A percentile compares a stretch with the other conserved stretches of the same genome.
Evolutionary conservation across 345 rosid genomes (phyloP).

Genomic region (Eucalyptus pauciflora): DNA sequence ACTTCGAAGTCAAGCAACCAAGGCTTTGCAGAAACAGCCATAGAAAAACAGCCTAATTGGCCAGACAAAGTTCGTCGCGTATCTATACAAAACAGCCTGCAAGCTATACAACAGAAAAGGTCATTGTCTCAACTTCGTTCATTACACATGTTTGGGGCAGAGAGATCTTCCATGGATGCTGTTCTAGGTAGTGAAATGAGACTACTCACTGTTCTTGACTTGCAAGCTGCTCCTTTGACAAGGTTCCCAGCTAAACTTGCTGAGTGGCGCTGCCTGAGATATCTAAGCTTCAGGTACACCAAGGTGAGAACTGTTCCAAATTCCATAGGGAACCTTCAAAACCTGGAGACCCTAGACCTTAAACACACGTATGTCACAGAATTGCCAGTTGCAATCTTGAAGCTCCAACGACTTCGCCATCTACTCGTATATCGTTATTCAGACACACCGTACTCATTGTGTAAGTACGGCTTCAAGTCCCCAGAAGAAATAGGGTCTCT

Average conservation of each 20-base stretch:
- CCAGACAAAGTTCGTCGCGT: slow-evolving; percentile 26
- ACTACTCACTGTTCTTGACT: slow-evolving; percentile 22
- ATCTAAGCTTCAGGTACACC: slow-evolving; percentile 17
- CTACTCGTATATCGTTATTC: slow-evolving; percentile 15
- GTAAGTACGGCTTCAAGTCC: no score
- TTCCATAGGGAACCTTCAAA: slow-evolving; percentile 22
- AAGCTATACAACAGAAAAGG: background rate
- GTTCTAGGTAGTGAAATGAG: background rate
- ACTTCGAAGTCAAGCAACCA: slow-evolving; percentile 18
- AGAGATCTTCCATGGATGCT: background rate
- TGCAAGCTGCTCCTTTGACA: slow-evolving; percentile 7
- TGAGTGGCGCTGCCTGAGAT: slow-evolving; percentile 12
- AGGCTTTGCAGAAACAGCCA: slow-evolving; percentile 10
- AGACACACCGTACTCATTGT: no score
- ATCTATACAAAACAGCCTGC: slow-evolving; percentile 8
- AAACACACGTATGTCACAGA: slow-evolving; percentile 14
- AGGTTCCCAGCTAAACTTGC: slow-evolving; percentile 14
- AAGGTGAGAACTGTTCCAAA: slow-evolving; percentile 13
- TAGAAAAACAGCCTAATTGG: background rate
- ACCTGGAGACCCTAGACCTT: slow-evolving; percentile 35
- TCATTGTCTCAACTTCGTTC: slow-evolving; percentile 20
- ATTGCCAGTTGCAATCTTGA: slow-evolving; percentile 16
- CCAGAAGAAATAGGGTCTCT: no score
- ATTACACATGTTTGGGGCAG: slow-evolving; percentile 17
- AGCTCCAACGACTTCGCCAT: slow-evolving; percentile 23